Conservation (phyloP, 73 alveolate species). For the Paraurostyla sp. region DNA sequence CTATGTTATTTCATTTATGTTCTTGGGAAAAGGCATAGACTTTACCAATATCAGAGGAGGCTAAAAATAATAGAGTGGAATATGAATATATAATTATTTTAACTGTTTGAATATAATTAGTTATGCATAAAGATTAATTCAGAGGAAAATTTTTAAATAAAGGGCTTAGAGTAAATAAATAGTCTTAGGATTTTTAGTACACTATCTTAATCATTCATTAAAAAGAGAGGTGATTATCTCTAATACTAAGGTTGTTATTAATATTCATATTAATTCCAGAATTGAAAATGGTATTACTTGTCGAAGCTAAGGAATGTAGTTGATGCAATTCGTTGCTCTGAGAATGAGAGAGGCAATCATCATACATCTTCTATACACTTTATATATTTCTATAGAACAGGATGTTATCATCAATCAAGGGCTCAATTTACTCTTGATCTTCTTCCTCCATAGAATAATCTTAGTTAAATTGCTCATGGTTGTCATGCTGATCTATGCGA, state of each 20-base stretch:
- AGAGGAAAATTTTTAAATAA: too few species aligned
- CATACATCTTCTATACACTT: conserved; percentile 43
- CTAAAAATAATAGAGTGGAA: not conserved
- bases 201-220: not conserved
- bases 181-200: not conserved
- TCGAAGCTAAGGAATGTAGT: not conserved
- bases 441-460: too few species aligned
- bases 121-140: too few species aligned
- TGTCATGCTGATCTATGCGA: too few species aligned
- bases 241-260: not conserved
- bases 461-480: too few species aligned
- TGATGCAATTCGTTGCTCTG: not conserved
- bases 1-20: conserved; percentile 57
- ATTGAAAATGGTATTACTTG: conserved; percentile 1
- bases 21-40: not conserved
- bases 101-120: too few species aligned
- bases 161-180: not conserved
- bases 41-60: not conserved
- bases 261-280: conserved; percentile 22
- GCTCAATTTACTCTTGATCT: not conserved
- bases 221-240: too few species aligned
- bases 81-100: not conserved
- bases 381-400: conserved; percentile 12
- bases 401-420: not conserved
- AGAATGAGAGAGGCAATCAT: conserved; percentile 4